These are phyloP conservation scores for Saksenaea oblongispora DNA, from an alignment of 371 early-diverging fungal genomes.

Conservation along the genomic window DNA sequence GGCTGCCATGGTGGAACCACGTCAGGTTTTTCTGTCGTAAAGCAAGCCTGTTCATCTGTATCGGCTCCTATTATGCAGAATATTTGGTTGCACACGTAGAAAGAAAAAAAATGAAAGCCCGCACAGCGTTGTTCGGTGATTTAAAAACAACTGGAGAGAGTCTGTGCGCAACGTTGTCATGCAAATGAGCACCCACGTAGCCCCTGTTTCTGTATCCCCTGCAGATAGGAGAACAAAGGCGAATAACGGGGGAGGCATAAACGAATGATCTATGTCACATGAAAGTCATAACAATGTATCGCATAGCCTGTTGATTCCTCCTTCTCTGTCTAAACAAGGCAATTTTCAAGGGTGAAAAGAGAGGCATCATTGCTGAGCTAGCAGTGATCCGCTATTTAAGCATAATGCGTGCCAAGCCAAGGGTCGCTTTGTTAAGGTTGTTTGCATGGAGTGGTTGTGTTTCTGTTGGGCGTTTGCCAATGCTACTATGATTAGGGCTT, in stretches of 20 bases:
- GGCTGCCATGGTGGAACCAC: constrained; percentile 19
- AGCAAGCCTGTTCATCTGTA: neutral
- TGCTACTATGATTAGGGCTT: no score
- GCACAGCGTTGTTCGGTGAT: neutral
- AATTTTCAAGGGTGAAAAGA: no score
- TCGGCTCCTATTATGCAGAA: neutral
- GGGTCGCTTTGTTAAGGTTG: no score
- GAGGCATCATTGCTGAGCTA: no score
- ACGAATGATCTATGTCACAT: neutral
- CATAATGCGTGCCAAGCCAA: no score
- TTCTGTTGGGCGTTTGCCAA: no score
- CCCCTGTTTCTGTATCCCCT: neutral
- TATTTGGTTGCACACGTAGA: neutral
- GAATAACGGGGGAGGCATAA: neutral
- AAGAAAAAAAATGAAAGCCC: neutral
- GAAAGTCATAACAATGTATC: neutral
- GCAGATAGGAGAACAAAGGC: neutral
- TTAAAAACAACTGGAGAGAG: neutral
- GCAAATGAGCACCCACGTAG: neutral
- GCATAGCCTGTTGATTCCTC: neutral
- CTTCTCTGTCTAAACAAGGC: neutral
- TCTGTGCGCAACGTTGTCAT: constrained; percentile 3
- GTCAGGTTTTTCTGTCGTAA: constrained; percentile 9
- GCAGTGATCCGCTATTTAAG: no score
- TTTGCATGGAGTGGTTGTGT: no score